Base-by-base conservation (phyloP, 1,284 basidiomycete genomes). In the Ustilago shanxiensis region DNA sequence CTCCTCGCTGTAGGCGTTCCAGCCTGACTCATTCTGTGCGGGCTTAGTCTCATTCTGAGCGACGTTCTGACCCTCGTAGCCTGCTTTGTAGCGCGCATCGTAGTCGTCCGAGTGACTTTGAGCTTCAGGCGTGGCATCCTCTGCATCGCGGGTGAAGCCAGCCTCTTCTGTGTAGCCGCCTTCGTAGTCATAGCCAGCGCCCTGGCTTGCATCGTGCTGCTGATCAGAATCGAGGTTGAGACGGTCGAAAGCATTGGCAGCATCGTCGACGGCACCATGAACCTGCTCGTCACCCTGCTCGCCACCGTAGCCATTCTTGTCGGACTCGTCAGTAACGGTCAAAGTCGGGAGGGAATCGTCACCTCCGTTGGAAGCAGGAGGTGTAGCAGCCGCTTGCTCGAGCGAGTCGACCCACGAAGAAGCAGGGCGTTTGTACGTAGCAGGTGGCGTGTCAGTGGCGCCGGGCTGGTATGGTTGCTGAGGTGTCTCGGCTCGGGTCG, bases 321-420 rank as follows among this genome's bases (percentile, higher is more conserved):
- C 65, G 4, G 65, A 60, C 24, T 73, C 75, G 57, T 77, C 75
- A 1, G 75, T 77, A 44, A 77, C 57, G 20, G 75, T 77, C 24
- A 77, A 47, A 2, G 56, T 64, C 9, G 75, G 75, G 7, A 73
- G 60, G 10, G 71, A 59, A 8, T 66, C 72, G 24, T 79, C 70
- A 4, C 28, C 56, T 20, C 28, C 28, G 53, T 45, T 54, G 29
- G 55, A 66, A 18, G 69, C 35, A 28, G 77, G 69, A 14, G 68
- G 75, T 9, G 65, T 68, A 22, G 74, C 68, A 31, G 73, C 73
- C 10, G 73, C 73, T 37, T 67, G 60, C 52, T 76, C 73, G 58
- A 76, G 68, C 26, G 68, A 67, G 52, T 68, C 65, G 53, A 76
- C 62, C 73, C 68, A 76, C 9, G 64, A 64, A 31, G 64, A 67